phyloP scores from a whole-genome alignment of 1,139 yeast species.

The Yamadazyma trypodendri region DNA sequence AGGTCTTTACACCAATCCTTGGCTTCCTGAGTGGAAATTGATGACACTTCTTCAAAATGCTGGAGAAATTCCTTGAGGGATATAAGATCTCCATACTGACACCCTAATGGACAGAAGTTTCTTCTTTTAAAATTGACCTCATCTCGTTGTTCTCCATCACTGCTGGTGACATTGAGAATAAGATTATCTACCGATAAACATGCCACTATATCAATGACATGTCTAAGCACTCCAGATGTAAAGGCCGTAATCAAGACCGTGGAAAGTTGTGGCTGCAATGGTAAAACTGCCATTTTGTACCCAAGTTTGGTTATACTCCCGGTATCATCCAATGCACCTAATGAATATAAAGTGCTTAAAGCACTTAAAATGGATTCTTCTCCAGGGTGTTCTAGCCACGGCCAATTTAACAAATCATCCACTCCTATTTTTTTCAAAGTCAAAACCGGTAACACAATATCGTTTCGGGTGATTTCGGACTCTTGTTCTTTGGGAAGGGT shows the following conservation, averaged over 20 bases:
- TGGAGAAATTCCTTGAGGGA: slow-evolving; percentile 78
- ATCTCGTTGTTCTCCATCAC: slow-evolving; percentile 78
- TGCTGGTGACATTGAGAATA: slow-evolving; percentile 57
- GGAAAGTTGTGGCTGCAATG: slow-evolving; percentile 89
- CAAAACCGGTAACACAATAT: slow-evolving; percentile 78
- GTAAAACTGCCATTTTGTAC: slow-evolving; percentile 79
- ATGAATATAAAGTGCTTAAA: slow-evolving; percentile 69
- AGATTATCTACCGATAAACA: slow-evolving; percentile 92
- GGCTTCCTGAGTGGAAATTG: slow-evolving; percentile 43
- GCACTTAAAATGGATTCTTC: slow-evolving; percentile 75
- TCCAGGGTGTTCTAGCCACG: slow-evolving; percentile 93
- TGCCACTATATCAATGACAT: slow-evolving; percentile 85
- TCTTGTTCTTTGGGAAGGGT: slow-evolving; percentile 77
- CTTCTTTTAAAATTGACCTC: slow-evolving; percentile 66
- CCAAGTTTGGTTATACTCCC: slow-evolving; percentile 82
- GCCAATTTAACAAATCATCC: slow-evolving; percentile 79
- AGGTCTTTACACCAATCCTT: slow-evolving; percentile 83
- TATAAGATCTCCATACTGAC: slow-evolving; percentile 75
- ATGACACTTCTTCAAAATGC: slow-evolving; percentile 48
- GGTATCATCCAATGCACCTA: slow-evolving; percentile 73
- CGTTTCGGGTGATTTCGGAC: slow-evolving; percentile 87
- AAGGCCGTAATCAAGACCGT: slow-evolving; percentile 77
- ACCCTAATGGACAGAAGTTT: slow-evolving; percentile 66
- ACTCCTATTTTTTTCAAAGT: slow-evolving; percentile 83
- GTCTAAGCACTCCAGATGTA: slow-evolving; percentile 53